Percentiles rank a stretch among this genome's conserved stretches.
These are phyloP conservation scores for Albophoma yamanashiensis DNA, from an alignment of 2,329 filamentous ascomycete species.

Conservation along the genomic window DNA sequence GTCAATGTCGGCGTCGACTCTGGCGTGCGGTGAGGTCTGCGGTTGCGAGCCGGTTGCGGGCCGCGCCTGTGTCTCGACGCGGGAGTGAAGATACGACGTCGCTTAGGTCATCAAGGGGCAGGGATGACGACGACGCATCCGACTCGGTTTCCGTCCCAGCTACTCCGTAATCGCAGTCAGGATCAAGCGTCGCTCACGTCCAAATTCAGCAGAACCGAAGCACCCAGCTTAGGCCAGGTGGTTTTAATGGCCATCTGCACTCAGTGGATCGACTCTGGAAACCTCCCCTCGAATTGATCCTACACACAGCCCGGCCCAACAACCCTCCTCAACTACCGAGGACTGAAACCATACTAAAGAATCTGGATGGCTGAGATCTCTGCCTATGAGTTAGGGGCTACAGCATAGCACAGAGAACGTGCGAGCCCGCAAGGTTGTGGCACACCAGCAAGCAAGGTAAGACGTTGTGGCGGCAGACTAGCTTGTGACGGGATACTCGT, in stretches of 20 bases:
- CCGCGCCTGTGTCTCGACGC: neutral
- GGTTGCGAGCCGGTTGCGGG: neutral
- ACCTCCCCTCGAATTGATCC: too few species aligned
- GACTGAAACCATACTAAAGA: neutral
- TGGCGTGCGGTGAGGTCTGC: neutral
- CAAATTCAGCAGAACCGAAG: too few species aligned
- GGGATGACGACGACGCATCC: neutral
- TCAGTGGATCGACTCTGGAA: too few species aligned
- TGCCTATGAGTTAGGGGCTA: neutral
- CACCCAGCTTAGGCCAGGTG: too few species aligned
- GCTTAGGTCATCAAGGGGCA: slow-evolving; percentile 15
- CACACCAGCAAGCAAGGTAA: too few species aligned
- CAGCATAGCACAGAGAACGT: neutral
- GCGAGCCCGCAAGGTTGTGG: too few species aligned
- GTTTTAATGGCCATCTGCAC: too few species aligned
- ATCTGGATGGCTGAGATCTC: neutral
- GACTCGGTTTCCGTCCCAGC: neutral
- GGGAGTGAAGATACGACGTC: neutral
- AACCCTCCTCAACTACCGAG: too few species aligned
- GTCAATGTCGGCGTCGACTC: neutral
- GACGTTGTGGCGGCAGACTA: too few species aligned
- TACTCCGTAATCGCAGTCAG: too few species aligned
- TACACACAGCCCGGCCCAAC: too few species aligned
- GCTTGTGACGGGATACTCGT: neutral
- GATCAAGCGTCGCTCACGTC: too few species aligned